Percentiles rank a stretch among this genome's conserved stretches.
Conservation (phyloP, 2,329 filamentous ascomycete genomes). For the Pestalotiopsis sp. region DNA sequence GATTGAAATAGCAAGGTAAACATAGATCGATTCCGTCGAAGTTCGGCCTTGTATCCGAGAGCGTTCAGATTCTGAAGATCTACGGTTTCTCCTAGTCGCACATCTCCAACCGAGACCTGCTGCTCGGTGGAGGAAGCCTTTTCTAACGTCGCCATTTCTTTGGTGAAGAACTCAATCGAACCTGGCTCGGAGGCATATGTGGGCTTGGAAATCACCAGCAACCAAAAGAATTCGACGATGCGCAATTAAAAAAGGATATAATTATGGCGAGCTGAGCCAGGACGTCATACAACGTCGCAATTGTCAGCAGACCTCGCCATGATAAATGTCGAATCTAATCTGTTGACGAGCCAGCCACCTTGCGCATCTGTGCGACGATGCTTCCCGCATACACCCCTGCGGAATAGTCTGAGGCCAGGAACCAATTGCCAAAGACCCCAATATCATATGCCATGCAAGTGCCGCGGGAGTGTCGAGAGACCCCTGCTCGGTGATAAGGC, state of each 20-base stretch:
- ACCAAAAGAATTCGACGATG: background rate
- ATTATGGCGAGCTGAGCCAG: background rate
- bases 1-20: constrained; percentile 64
- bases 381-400: background rate
- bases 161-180: background rate
- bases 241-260: background rate
- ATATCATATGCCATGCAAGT: background rate
- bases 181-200: background rate
- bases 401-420: background rate
- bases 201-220: background rate
- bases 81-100: constrained; percentile 18
- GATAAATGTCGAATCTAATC: background rate
- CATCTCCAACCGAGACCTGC: constrained; percentile 23
- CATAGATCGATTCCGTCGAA: constrained; percentile 61
- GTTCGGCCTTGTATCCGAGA: constrained; percentile 60
- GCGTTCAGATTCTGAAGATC: constrained; percentile 27
- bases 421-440: background rate
- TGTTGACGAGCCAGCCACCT: background rate
- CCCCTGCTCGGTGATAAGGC: background rate
- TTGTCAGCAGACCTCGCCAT: background rate
- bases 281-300: background rate
- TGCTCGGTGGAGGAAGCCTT: background rate
- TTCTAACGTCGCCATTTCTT: background rate
- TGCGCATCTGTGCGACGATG: background rate
- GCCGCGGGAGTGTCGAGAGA: background rate